Base-by-base conservation (phyloP, 2,329 filamentous ascomycete genomes). In the Daldinia sp. region DNA sequence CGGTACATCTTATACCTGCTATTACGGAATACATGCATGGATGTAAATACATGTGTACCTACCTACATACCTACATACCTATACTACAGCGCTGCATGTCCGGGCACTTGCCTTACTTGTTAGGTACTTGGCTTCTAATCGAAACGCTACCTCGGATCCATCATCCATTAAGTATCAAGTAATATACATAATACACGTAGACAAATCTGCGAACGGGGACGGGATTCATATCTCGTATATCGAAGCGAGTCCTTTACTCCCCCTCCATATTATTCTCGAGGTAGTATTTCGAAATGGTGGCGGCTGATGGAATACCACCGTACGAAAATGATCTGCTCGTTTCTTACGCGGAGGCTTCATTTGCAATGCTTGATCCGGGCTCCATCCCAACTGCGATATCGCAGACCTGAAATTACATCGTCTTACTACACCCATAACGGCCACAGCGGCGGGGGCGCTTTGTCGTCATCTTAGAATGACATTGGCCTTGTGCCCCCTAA, bases 381-480 rank as follows among this genome's bases (percentile, higher is more conserved):
- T 34, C 27, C 25, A 48, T 54, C 29, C 29, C 23, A 25, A 32
- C 32, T 58, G 58, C 51, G 54, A 63, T 64, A 61, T 65, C 55
- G 63, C 59, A 43, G 30, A 27, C 17, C 5, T 21, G 21, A 55
- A 34, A 53, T 49, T 49, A 34, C 19, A 35, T 50, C 39, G 52
- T 53, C 51, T 48, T 61, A 54, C 51, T 58, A 45, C 23, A 32
- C 23, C 15, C 45, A 29, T 21, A 48, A 30, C 17, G 2, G n/a
- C n/a, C n/a, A n/a, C n/a, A n/a, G n/a, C n/a, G n/a, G n/a, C n/a
- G 15, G 8, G 17, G 17, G 25, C 13, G 21, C 39, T 45, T 45
- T 45, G 39, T 45, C 21, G 19, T 25, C 19, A 47, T 47, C 15
- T 47, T 47, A 17, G 13, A 4, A 48, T 19, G 27, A 29, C 10